phyloP scores from a whole-genome alignment of 768 basidiomycete species.

The Gelatoporia subvermispora region DNA sequence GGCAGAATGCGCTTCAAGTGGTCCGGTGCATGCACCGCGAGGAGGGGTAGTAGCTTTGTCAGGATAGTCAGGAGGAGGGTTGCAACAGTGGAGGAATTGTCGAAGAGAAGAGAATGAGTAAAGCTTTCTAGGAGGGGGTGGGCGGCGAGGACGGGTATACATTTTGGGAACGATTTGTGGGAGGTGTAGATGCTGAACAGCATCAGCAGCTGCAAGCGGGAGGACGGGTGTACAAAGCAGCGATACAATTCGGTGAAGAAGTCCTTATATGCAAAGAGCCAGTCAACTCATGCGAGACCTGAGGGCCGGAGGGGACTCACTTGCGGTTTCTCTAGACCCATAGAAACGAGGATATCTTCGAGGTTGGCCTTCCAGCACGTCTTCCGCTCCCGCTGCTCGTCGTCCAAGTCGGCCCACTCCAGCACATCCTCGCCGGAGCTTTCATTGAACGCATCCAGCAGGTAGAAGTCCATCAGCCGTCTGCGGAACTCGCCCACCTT shows the following conservation, averaged over 20 bases:
- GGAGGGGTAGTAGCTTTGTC: conserved; percentile 67
- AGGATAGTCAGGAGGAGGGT: conserved; percentile 59
- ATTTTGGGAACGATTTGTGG: conserved; percentile 42
- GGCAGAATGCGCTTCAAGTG: conserved; percentile 59
- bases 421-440: conserved; percentile 67
- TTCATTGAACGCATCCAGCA: conserved; percentile 74
- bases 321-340: conserved; percentile 57
- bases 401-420: conserved; percentile 68
- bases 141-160: conserved; percentile 44
- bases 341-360: conserved; percentile 67
- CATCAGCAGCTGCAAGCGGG: conserved; percentile 65
- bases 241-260: conserved; percentile 62
- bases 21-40: conserved; percentile 59
- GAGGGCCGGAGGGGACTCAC: conserved; percentile 36
- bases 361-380: conserved; percentile 74
- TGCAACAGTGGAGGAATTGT: conserved; percentile 69
- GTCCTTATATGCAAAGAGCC: conserved; percentile 41
- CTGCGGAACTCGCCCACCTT: conserved; percentile 64
- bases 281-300: neutral
- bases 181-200: conserved; percentile 63
- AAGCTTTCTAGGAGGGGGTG: conserved; percentile 64
- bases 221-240: conserved; percentile 55
- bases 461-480: conserved; percentile 67
- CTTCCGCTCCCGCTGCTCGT: conserved; percentile 53
- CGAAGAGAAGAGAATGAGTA: conserved; percentile 64